Base-by-base conservation (phyloP, 495 filamentous ascomycete genomes). In the Hypomontagnella monticulosa region DNA sequence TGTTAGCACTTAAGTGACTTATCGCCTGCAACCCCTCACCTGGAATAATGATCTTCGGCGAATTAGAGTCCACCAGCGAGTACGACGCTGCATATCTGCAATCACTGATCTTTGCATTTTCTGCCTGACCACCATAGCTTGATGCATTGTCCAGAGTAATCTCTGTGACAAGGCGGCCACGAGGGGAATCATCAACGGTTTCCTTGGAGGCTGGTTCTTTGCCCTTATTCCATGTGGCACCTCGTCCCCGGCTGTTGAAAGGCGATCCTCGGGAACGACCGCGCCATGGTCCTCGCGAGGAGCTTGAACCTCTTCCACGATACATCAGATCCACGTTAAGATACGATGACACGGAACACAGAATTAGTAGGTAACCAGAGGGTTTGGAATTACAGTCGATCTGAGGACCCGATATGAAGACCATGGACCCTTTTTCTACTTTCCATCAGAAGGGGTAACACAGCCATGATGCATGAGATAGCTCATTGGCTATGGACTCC, bases 51-150 rank as follows among this genome's bases (percentile, higher is more conserved):
- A 88, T 85, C 3, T 69, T 78, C 18, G 76, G 74, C 14, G 61
- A 32, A 14, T 49, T 61, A 38, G 67, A 49, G 19, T 82, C 74
- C 3, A 83, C 47, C 77, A 84, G 84, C 51, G 83, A 88, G 75
- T 85, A 89, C 8, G 85, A 86, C 9, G 82, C 79, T 16, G 85
- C 63, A 66, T 79, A 75, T 62, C 72, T 44, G 67, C 70, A 74
- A 40, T 71, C 34, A 4, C 20, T 61, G 53, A 79, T 79, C 40
- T 54, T 65, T 9, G 55, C 44, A 23, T 69, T 59, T 7, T 52
- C 61, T 5, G 11, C 18, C 1, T 16, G 41, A 36, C 23, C 27
- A 16, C 23, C 18, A 11, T 37, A 15, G n/a, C 30, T 46, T 8
- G 57, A 41, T 23, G 27, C 6, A 51, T 33, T 20, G 9, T 23